Conservation (phyloP, 805 yeast genomes). For the Lachancea thermotolerans region DNA sequence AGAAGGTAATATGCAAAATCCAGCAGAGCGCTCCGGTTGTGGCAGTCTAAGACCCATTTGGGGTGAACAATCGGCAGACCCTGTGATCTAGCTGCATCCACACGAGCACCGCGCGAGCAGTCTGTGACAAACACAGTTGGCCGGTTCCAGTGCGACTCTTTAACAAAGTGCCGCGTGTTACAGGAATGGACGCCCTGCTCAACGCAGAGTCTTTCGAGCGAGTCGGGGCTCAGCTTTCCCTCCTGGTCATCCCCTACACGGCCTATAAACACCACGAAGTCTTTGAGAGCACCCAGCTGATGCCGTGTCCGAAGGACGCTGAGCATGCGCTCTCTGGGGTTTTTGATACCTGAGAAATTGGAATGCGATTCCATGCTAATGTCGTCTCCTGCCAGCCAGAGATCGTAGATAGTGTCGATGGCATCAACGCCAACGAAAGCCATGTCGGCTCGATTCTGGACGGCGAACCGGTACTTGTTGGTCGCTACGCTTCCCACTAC, state of each 20-base stretch:
- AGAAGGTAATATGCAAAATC: slow-evolving; percentile 32
- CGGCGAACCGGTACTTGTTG: slow-evolving; percentile 26
- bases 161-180: slow-evolving; percentile 11
- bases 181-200: slow-evolving; percentile 6
- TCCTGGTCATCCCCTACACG: slow-evolving; percentile 13
- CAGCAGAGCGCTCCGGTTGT: slow-evolving; percentile 36
- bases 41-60: slow-evolving; percentile 39
- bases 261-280: slow-evolving; percentile 27
- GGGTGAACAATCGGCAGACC: slow-evolving; percentile 37
- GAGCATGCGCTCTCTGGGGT: slow-evolving; percentile 5
- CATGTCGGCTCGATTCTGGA: slow-evolving; percentile 24
- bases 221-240: slow-evolving; percentile 1
- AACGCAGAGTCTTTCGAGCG: slow-evolving; percentile 4
- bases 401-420: slow-evolving; percentile 21
- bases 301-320: slow-evolving; percentile 3
- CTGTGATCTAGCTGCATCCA: slow-evolving; percentile 35
- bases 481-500: slow-evolving; percentile 46
- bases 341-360: slow-evolving; percentile 1
- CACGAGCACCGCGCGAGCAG: slow-evolving; percentile 23
- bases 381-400: slow-evolving; percentile 28
- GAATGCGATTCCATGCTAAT: slow-evolving; percentile 7
- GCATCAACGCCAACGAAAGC: slow-evolving; percentile 16
- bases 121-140: slow-evolving; percentile 26
- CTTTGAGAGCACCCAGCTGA: slow-evolving; percentile 16
- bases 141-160: slow-evolving; percentile 8